Percentiles rank a stretch among this genome's conserved stretches.
These are phyloP conservation scores for Berberis thunbergii DNA, from an alignment of 164 flowering plant species.

Conservation along the genomic window DNA sequence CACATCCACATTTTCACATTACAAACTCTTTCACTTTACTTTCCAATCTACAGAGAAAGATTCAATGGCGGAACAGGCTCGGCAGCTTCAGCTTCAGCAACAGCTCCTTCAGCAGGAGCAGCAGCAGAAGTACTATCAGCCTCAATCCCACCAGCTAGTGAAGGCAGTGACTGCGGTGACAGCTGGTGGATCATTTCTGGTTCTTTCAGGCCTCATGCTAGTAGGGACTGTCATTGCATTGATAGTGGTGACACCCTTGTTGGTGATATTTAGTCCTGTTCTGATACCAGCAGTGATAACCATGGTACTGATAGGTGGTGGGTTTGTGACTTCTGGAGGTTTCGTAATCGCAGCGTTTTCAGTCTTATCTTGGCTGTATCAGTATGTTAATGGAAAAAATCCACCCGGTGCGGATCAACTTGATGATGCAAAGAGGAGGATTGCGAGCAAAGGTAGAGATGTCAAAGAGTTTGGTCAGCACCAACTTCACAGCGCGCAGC, in stretches of 20 bases:
- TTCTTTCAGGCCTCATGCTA: slow-evolving; percentile 19
- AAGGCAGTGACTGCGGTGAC: slow-evolving; percentile 19
- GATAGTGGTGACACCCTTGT: slow-evolving; percentile 16
- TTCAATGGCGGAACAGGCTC: too few relatives aligned
- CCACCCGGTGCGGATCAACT: slow-evolving; percentile 17
- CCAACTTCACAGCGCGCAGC: too few relatives aligned
- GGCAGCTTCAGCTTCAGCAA: too few relatives aligned
- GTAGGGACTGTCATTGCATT: slow-evolving; percentile 19
- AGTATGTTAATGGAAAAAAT: slow-evolving; percentile 12
- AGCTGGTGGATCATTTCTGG: slow-evolving; percentile 13
- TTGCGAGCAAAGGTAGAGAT: slow-evolving; percentile 12
- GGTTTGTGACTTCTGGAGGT: slow-evolving; percentile 20
- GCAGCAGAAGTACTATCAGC: not conserved
- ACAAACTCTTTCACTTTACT: too few relatives aligned
- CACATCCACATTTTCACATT: too few relatives aligned
- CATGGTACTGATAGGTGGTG: slow-evolving; percentile 10
- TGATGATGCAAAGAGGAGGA: slow-evolving; percentile 5
- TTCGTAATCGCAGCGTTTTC: slow-evolving; percentile 17
- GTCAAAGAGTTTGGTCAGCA: slow-evolving; percentile 4
- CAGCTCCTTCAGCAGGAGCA: not conserved
- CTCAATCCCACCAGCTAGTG: slow-evolving; percentile 8
- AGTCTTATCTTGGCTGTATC: slow-evolving; percentile 20
- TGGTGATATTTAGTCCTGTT: slow-evolving; percentile 22
- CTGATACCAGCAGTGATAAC: slow-evolving; percentile 21
- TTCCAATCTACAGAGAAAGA: too few relatives aligned